Base-by-base conservation (phyloP, 106 monocot species). In the Dendrobium officinale region DNA sequence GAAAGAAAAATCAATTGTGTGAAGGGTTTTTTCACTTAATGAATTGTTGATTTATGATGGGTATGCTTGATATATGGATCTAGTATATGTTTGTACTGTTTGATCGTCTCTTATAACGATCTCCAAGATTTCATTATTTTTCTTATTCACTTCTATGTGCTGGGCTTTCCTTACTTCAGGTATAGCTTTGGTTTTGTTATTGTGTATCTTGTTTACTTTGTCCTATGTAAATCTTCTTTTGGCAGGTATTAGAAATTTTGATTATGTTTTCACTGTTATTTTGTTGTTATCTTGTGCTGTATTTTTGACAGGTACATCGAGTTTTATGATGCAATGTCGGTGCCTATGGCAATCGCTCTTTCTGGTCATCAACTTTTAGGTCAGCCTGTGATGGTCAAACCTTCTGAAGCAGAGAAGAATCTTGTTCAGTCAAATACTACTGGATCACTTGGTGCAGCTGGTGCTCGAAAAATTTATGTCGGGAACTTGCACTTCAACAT, bases 341-440 rank as follows among this genome's bases (percentile, higher is more conserved):
- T 95, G 4, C 86, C 89, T 42, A 82, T 75, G 73, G 95, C 95
- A 19, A 87, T 95, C 17, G 85, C 85, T 77, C 72, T 95, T 10
- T 83, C 90, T 75, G 92, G 95, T 59, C 89, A 92, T 33, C 79
- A 79, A 15, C 85, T 95, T 89, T 87, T 95, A 86, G 92, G 95
- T 73, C 95, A 95, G 75, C 91, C 87, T 56, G 95, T 92, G 56
- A 92, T 95, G 95, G 92, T 95, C 40, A 95, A 95, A 80, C 95
- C 87, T 49, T 95, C 92, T 58, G 95, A 95, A 78, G 95, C 95
- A 27, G 95, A 95, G 86, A 95, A 95, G 79, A 95, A 95, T 85
- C 89, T 95, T 74, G 92, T 82, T 72, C 92, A 90, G 42, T 91
- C 95, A 77, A 92, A 72, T 82, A 66, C 83, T 67, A 81, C 75